These are phyloP conservation scores for Coniosporium tulheliwenetii DNA, from an alignment of 2,329 filamentous ascomycete genomes.

Conservation along the genomic window DNA sequence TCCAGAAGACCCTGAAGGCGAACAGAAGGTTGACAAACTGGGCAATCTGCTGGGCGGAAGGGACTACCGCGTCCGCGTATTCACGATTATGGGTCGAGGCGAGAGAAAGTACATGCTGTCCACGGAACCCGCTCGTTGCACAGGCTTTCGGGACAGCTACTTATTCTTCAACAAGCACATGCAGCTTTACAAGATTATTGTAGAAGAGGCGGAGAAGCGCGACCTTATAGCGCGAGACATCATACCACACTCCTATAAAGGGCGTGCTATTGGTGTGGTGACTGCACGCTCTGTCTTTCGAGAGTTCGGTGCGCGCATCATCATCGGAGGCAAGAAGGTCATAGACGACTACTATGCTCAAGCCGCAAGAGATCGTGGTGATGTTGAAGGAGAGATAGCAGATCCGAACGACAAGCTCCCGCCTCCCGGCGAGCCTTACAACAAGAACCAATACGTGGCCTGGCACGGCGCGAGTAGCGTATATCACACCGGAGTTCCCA, in stretches of 20 bases:
- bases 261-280: constrained; percentile 89
- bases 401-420: constrained; percentile 76
- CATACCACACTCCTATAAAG: constrained; percentile 97
- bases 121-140: constrained; percentile 89
- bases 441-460: constrained; percentile 96
- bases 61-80: constrained; percentile 90
- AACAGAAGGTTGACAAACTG: constrained; percentile 82
- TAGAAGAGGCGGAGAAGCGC: constrained; percentile 91
- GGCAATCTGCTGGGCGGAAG: constrained; percentile 70
- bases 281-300: constrained; percentile 93
- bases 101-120: constrained; percentile 94
- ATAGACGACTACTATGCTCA: constrained; percentile 80
- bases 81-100: constrained; percentile 72
- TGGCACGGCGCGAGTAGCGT: constrained; percentile 96
- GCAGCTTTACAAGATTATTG: constrained; percentile 93
- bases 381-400: constrained; percentile 75
- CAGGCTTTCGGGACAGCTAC: constrained; percentile 95
- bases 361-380: constrained; percentile 59
- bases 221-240: constrained; percentile 92
- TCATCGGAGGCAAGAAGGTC: constrained; percentile 77
- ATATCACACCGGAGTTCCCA: constrained; percentile 70
- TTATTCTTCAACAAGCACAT: constrained; percentile 98
- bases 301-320: constrained; percentile 87
- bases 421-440: constrained; percentile 71
- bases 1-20: constrained; percentile 74